phyloP scores from a whole-genome alignment of 345 rosid species.

The Rhodamnia argentea region DNA sequence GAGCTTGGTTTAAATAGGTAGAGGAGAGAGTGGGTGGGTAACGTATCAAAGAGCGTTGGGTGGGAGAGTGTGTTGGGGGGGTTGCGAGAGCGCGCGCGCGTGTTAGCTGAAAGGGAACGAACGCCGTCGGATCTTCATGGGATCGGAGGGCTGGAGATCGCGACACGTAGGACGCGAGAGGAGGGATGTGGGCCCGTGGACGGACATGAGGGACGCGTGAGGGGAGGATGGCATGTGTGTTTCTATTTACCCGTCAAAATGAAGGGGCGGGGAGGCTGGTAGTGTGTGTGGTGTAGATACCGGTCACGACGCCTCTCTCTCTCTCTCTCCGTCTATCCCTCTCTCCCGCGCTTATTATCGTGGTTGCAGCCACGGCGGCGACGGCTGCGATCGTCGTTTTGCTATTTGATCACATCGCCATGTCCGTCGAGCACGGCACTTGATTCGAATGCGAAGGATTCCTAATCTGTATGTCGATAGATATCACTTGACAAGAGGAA shows the following conservation, averaged over 20 bases:
- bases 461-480: accelerated
- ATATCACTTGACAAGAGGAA: not conserved
- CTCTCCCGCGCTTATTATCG: not conserved
- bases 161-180: not conserved
- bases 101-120: not conserved
- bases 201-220: not conserved
- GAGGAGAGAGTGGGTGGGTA: not conserved
- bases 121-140: not conserved
- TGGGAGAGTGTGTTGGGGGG: not conserved
- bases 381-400: no score
- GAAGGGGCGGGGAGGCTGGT: not conserved
- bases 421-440: not conserved
- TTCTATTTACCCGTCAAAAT: not conserved
- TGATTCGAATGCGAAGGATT: not conserved
- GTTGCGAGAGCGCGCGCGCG: not conserved
- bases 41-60: not conserved
- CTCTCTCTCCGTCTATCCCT: no score
- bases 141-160: not conserved
- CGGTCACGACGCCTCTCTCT: not conserved
- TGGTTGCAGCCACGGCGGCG: not conserved
- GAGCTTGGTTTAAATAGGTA: not conserved
- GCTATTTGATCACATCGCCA: not conserved
- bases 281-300: not conserved
- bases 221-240: not conserved
- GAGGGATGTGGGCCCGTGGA: not conserved